phyloP scores from a whole-genome alignment of 768 basidiomycete genomes.

The Candolleomyces efflorescens region DNA sequence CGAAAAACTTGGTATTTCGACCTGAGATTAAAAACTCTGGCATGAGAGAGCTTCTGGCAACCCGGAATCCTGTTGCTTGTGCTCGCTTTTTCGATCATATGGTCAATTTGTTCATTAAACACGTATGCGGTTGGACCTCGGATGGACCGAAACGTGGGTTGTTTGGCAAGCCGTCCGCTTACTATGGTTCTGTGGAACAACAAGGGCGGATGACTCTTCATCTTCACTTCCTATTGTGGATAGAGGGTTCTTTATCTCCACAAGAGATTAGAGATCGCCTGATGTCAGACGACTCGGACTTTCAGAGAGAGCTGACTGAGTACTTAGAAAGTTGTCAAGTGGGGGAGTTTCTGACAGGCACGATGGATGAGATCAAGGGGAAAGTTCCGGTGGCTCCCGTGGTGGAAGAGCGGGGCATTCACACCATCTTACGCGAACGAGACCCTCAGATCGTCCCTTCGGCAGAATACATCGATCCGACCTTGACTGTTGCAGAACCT shows the following conservation, averaged over 20 bases:
- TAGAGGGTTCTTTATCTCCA: not conserved
- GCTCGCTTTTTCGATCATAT: not conserved
- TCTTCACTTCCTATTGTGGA: slow-evolving; percentile 1
- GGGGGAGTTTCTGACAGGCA: slow-evolving; percentile 26
- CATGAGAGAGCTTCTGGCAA: no score
- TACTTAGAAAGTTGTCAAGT: slow-evolving; percentile 21
- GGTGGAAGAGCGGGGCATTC: not conserved
- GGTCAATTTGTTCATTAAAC: not conserved
- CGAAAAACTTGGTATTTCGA: not conserved
- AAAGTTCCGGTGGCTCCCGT: no score
- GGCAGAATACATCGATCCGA: not conserved
- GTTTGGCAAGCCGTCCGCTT: slow-evolving; percentile 5
- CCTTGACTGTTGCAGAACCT: not conserved
- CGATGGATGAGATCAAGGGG: slow-evolving; percentile 12
- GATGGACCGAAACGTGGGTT: no score
- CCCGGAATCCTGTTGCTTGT: not conserved
- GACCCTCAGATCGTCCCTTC: no score
- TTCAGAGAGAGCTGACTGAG: not conserved
- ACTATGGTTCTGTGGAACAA: slow-evolving; percentile 9
- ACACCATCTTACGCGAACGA: no score
- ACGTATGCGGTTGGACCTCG: not conserved
- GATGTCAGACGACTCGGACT: not conserved
- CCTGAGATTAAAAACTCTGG: no score
- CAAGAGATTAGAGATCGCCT: not conserved
- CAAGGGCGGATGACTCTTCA: slow-evolving; percentile 8